Percentiles rank a stretch among this genome's conserved stretches.
phyloP scores from a whole-genome alignment of 306 rosid genomes.

The Arachis hypogaea region DNA sequence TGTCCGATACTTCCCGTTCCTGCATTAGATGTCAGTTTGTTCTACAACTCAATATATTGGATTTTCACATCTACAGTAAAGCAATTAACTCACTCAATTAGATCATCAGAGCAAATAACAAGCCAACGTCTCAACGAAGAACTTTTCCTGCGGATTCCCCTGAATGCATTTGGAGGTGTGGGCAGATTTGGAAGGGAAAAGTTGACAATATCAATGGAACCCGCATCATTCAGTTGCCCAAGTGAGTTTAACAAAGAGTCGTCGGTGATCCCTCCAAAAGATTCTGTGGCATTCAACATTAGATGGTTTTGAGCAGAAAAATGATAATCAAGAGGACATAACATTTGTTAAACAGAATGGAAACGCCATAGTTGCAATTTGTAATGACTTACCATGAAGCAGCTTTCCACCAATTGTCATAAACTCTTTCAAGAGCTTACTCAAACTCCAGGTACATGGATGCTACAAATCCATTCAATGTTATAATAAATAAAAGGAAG shows the following conservation, averaged over 20 bases:
- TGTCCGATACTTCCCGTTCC: slow-evolving; percentile 71
- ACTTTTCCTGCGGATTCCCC: slow-evolving; percentile 87
- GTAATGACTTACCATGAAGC: slow-evolving; percentile 70
- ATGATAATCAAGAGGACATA: slow-evolving; percentile 24
- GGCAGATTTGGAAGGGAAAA: slow-evolving; percentile 78
- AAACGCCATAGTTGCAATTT: slow-evolving; percentile 15
- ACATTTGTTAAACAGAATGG: slow-evolving; percentile 30
- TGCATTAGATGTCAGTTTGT: slow-evolving; percentile 41
- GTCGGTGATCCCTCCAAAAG: slow-evolving; percentile 66
- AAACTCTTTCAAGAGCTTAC: slow-evolving; percentile 78
- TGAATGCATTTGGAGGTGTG: slow-evolving; percentile 72
- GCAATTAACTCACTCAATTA: slow-evolving; percentile 60
- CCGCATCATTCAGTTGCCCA: slow-evolving; percentile 51
- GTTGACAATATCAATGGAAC: slow-evolving; percentile 59
- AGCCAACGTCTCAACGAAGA: slow-evolving; percentile 97
- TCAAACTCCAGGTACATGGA: slow-evolving; percentile 82
- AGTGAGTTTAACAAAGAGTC: slow-evolving; percentile 69
- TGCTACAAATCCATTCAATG: slow-evolving; percentile 59
- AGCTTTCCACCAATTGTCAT: slow-evolving; percentile 66
- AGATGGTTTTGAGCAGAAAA: slow-evolving; percentile 34
- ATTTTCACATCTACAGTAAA: slow-evolving; percentile 21
- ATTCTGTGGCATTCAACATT: slow-evolving; percentile 56
- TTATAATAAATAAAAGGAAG: slow-evolving; percentile 45
- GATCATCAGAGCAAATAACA: slow-evolving; percentile 81
- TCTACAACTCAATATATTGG: slow-evolving; percentile 14